Evolutionary conservation across 345 rosid genomes (phyloP).

Genomic region (Noccaea bulbosa): DNA sequence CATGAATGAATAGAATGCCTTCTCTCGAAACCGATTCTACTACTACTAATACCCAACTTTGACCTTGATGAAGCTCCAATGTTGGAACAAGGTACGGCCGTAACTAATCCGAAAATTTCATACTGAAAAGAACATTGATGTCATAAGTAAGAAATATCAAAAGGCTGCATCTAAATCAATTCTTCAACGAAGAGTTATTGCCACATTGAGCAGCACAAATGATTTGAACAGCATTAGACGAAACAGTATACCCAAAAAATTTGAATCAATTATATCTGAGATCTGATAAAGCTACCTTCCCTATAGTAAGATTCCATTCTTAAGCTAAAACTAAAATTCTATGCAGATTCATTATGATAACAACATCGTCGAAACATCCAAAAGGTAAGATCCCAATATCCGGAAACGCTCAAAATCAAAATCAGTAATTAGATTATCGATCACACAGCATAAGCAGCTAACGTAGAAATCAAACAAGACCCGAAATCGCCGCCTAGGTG

Average conservation of each 20-base stretch:
- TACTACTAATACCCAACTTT: constrained; percentile 6
- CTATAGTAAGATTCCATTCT: constrained; percentile 1
- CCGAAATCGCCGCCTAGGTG: constrained; percentile 1
- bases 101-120: background rate
- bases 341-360: background rate
- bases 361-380: background rate
- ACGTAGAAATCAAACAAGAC: background rate
- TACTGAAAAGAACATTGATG: constrained; percentile 1
- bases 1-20: too few relatives aligned
- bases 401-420: background rate
- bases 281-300: background rate
- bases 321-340: background rate
- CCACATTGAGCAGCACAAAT: background rate
- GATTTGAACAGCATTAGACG: background rate
- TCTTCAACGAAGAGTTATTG: too few relatives aligned
- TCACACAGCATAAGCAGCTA: background rate
- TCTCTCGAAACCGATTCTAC: too few relatives aligned
- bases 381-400: background rate
- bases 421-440: background rate
- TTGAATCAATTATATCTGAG: background rate
- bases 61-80: constrained; percentile 19
- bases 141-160: background rate
- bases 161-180: too few relatives aligned
- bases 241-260: background rate
- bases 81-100: constrained; percentile 5